Percentiles rank a stretch among this genome's conserved stretches.
Conservation (phyloP, 2,329 filamentous ascomycete species). For the Triangularia verruculosa region DNA sequence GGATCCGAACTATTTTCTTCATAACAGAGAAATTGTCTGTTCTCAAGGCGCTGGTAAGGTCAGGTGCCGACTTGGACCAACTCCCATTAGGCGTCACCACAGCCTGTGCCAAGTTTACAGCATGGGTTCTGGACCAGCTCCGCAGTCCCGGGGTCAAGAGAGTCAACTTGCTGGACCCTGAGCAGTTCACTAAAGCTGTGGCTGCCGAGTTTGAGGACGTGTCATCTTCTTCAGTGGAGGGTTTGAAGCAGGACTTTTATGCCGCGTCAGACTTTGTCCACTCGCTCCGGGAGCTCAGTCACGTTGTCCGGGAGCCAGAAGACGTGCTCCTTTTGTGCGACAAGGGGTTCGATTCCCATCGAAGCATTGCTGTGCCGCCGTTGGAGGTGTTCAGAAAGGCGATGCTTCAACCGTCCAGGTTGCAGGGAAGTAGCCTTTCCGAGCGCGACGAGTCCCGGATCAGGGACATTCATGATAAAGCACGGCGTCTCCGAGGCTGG, state of each 20-base stretch:
- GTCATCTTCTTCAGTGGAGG: not conserved
- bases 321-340: not conserved
- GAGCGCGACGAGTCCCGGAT: not conserved
- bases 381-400: not conserved
- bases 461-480: not conserved
- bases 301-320: not conserved
- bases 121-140: not conserved
- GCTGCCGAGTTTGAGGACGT: not conserved
- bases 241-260: not conserved
- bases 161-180: not conserved
- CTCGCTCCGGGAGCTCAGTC: not conserved
- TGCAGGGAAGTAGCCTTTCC: not conserved
- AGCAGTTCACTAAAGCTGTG: not conserved
- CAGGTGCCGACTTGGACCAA: not conserved
- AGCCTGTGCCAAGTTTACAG: not conserved
- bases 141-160: not conserved
- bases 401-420: not conserved
- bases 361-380: not conserved
- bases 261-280: not conserved
- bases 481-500: not conserved
- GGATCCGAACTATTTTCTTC: too few species aligned
- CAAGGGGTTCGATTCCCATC: not conserved
- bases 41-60: not conserved
- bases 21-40: not conserved
- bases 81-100: not conserved